A percentile compares a stretch with the other conserved stretches of the same genome.
Evolutionary conservation across 306 rosid genomes (phyloP).

Genomic region (Glycine soja): DNA sequence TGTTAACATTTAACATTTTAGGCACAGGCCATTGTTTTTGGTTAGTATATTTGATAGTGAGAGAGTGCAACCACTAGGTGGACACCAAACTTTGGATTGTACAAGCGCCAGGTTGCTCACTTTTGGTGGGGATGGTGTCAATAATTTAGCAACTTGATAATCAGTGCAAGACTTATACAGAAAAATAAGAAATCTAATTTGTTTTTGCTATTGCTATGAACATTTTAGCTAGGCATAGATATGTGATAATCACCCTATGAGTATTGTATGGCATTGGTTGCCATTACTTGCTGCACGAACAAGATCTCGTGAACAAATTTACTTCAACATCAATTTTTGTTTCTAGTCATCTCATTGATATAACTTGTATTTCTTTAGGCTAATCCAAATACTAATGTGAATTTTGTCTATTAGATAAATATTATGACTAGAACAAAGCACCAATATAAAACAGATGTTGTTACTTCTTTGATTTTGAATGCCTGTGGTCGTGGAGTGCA

Average conservation of each 20-base stretch:
- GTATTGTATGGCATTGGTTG: not conserved
- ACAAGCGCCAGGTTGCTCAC: not conserved
- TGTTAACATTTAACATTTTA: not conserved
- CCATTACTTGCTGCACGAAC: not conserved
- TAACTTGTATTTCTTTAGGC: slow-evolving; percentile 14
- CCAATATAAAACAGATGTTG: no score
- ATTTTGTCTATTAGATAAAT: no score
- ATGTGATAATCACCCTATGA: not conserved
- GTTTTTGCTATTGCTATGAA: not conserved
- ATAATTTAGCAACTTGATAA: slow-evolving; percentile 2
- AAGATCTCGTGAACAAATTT: not conserved
- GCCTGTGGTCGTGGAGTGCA: no score
- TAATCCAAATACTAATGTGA: not conserved
- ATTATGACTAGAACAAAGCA: not conserved
- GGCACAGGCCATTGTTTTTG: not conserved
- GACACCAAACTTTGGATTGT: not conserved
- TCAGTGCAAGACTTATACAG: not conserved
- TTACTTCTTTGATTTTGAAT: no score
- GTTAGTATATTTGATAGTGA: not conserved
- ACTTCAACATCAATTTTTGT: not conserved
- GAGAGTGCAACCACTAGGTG: not conserved
- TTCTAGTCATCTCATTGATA: not conserved
- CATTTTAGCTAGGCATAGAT: not conserved
- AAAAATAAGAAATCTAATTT: slow-evolving; percentile 7
- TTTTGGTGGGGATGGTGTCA: not conserved